phyloP scores from a whole-genome alignment of 1,284 basidiomycete species.

The Apiotrichum sp. region DNA sequence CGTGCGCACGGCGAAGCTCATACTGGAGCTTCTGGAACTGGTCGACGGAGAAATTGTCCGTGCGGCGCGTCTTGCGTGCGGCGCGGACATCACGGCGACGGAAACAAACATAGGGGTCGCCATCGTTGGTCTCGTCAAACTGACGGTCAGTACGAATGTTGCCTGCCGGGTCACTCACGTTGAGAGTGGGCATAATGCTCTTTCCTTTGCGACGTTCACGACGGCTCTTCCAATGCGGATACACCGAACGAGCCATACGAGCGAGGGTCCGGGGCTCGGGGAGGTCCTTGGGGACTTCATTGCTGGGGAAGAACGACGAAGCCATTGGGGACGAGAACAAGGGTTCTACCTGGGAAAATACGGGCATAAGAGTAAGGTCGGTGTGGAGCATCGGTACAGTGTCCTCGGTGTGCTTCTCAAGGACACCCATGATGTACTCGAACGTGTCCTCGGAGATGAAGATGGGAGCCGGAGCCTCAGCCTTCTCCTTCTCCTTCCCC shows the following conservation, averaged over 20 bases:
- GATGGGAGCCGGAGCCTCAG: constrained; percentile 44
- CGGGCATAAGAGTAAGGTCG: constrained; percentile 55
- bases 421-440: constrained; percentile 89
- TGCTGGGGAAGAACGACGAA: constrained; percentile 59
- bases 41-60: constrained; percentile 80
- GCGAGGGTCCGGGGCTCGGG: constrained; percentile 56
- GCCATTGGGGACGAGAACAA: constrained; percentile 58
- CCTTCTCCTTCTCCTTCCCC: constrained; percentile 47
- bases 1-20: constrained; percentile 66
- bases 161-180: constrained; percentile 35
- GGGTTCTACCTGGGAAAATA: constrained; percentile 71
- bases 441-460: constrained; percentile 82
- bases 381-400: constrained; percentile 84
- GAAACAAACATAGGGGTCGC: constrained; percentile 98
- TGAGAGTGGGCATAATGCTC: constrained; percentile 69
- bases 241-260: constrained; percentile 62
- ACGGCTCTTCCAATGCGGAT: constrained; percentile 75
- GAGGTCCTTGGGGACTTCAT: constrained; percentile 57
- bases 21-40: constrained; percentile 72
- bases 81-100: constrained; percentile 90
- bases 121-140: constrained; percentile 85
- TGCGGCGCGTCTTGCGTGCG: constrained; percentile 86
- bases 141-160: not conserved
- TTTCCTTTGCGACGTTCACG: constrained; percentile 67
- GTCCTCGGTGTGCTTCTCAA: constrained; percentile 87